These are phyloP conservation scores for Aspergillus awamori DNA, from an alignment of 2,329 filamentous ascomycete genomes.

Conservation along the genomic window DNA sequence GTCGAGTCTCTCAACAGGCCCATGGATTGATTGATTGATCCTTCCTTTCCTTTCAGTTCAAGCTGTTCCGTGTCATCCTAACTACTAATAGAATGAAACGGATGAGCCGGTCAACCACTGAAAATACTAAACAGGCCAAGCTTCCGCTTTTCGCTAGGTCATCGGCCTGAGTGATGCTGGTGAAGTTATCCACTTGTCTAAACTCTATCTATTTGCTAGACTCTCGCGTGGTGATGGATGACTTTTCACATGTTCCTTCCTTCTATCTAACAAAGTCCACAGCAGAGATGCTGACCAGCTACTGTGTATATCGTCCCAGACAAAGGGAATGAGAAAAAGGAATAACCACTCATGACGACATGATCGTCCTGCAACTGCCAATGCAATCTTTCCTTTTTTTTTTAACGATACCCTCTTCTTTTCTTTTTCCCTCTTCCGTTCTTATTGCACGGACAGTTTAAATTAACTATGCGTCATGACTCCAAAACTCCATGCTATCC, in stretches of 20 bases:
- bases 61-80: background rate
- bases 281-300: too few species aligned
- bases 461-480: slow-evolving; percentile 3
- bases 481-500: slow-evolving; percentile 20
- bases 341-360: background rate
- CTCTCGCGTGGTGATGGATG: too few species aligned
- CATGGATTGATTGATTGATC: background rate
- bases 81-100: too few species aligned
- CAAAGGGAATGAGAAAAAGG: background rate
- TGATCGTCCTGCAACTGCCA: background rate
- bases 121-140: too few species aligned
- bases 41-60: background rate
- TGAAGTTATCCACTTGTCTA: too few species aligned
- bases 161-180: too few species aligned
- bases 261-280: too few species aligned
- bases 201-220: too few species aligned
- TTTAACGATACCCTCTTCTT: background rate
- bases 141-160: too few species aligned
- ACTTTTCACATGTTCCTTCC: too few species aligned
- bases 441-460: background rate
- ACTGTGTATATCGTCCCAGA: too few species aligned
- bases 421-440: background rate
- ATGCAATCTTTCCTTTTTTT: background rate
- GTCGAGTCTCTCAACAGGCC: background rate
- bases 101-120: too few species aligned